Conservation (phyloP, 2,329 filamentous ascomycete species). For the Stachybotrys chartarum region DNA sequence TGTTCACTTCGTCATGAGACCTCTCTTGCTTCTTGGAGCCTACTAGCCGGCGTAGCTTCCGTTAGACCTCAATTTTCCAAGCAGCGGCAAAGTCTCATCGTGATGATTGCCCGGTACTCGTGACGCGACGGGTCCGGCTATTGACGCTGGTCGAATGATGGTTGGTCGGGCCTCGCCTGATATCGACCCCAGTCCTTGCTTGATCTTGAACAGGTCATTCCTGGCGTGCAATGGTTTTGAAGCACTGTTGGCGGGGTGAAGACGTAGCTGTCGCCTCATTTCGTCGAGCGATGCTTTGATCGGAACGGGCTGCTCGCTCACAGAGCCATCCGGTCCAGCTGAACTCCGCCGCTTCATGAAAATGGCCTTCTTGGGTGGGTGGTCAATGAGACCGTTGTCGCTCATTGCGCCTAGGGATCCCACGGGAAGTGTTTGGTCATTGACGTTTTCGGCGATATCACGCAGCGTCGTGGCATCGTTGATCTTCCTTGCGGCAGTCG, state of each 20-base stretch:
- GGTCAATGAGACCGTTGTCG: slow-evolving; percentile 31
- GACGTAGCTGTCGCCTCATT: slow-evolving; percentile 55
- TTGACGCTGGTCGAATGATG: neutral
- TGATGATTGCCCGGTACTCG: neutral
- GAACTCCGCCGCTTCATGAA: slow-evolving; percentile 54
- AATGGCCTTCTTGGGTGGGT: slow-evolving; percentile 45
- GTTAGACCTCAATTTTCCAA: neutral
- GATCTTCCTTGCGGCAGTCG: slow-evolving; percentile 22
- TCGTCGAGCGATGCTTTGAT: slow-evolving; percentile 56
- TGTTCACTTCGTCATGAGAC: neutral
- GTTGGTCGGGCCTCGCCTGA: neutral
- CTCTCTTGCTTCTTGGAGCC: too few relatives aligned
- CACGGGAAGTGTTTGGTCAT: slow-evolving; percentile 18
- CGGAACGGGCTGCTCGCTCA: slow-evolving; percentile 39
- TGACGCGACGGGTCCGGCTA: neutral
- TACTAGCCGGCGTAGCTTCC: neutral
- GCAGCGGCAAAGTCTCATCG: slow-evolving; percentile 9
- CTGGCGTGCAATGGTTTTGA: slow-evolving; percentile 52
- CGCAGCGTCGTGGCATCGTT: slow-evolving; percentile 21
- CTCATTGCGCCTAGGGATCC: slow-evolving; percentile 28
- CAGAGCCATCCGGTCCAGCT: slow-evolving; percentile 44
- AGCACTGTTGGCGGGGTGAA: slow-evolving; percentile 61
- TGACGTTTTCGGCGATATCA: slow-evolving; percentile 35
- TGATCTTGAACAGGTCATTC: slow-evolving; percentile 61
- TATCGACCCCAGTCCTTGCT: slow-evolving; percentile 30